Base-by-base conservation (phyloP, 257 asterid species). In the Paulownia fortunei region DNA sequence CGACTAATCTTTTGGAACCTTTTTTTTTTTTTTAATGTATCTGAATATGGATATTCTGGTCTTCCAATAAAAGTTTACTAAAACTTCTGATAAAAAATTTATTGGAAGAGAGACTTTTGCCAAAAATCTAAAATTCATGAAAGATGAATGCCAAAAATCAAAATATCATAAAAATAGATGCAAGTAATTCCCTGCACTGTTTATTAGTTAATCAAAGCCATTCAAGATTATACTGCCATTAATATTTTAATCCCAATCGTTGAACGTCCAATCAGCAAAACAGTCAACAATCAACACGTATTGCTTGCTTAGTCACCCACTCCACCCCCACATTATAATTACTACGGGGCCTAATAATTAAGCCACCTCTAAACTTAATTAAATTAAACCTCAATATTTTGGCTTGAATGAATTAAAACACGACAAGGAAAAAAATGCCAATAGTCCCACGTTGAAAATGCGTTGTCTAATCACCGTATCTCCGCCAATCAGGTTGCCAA, bases 221-320 rank as follows among this genome's bases (percentile, higher is more conserved):
- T 19, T 19, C 34, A 56, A 11, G 63, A 23, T 56, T 56, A 56
- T 18, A 26, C 59, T 16, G 59, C 24, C 59, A 52, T 12, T 15
- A 52, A 0, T n/a, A n/a, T n/a, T 52, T 52, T 52, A 52, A 52
- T 52, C 9, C 15, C 16, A n/a, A n/a, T n/a, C n/a, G n/a, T n/a
- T n/a, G n/a, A n/a, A n/a, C n/a, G n/a, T 0, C 63, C 36, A 23
- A 0, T 56, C 16, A 13, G 39, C 65, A 24, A 26, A 3, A 59
- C 12, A 52, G 12, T 56, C 36, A 56, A 56, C n/a, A 59, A 24
- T 49, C 76, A 67, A 67, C 73, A 26, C 73, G 58, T 67, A 67
- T 67, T 67, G 73, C 41, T 67, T 67, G 73, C 41, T 42, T 44
- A 13, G 58, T 46, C 54, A 70, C 21, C 76, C 63, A 49, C 34